Conservation (phyloP, 2,329 filamentous ascomycete species). For the Diaporthe citrichinensis region DNA sequence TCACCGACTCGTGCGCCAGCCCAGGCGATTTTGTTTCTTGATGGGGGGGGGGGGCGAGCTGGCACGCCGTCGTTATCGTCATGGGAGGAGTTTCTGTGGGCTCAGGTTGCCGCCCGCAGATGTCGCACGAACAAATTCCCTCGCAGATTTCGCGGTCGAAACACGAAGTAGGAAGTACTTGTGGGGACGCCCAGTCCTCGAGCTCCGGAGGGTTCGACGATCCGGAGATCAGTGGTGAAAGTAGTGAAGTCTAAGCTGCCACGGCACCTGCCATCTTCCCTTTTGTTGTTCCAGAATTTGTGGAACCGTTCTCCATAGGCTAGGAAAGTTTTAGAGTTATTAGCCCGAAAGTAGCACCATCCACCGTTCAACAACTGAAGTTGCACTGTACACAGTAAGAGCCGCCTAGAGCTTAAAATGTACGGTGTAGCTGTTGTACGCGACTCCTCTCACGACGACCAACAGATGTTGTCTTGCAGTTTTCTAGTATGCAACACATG, state of each 20-base stretch:
- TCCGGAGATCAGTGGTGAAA: slow-evolving; percentile 16
- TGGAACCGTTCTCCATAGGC: slow-evolving; percentile 7
- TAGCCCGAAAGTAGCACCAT: slow-evolving; percentile 22
- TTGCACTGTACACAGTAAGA: neutral
- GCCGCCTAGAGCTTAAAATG: neutral
- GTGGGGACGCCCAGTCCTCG: slow-evolving; percentile 22
- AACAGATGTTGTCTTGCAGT: neutral
- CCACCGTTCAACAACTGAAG: neutral
- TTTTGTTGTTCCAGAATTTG: slow-evolving; percentile 15
- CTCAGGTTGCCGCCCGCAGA: slow-evolving; percentile 18
- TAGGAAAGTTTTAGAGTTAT: slow-evolving; percentile 30
- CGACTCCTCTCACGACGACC: neutral
- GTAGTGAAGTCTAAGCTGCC: slow-evolving; percentile 2
- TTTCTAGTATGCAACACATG: neutral
- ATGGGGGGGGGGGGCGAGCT: neutral
- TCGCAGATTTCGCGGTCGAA: slow-evolving; percentile 1
- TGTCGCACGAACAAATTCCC: neutral
- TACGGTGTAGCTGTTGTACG: neutral
- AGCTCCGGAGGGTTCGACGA: slow-evolving; percentile 14
- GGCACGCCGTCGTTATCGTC: neutral
- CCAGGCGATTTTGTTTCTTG: neutral
- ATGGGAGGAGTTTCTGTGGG: slow-evolving; percentile 7
- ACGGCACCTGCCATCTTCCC: neutral
- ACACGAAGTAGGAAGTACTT: neutral
- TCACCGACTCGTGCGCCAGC: neutral